phyloP scores from a whole-genome alignment of 495 filamentous ascomycete genomes.

The Copromyces sp. region DNA sequence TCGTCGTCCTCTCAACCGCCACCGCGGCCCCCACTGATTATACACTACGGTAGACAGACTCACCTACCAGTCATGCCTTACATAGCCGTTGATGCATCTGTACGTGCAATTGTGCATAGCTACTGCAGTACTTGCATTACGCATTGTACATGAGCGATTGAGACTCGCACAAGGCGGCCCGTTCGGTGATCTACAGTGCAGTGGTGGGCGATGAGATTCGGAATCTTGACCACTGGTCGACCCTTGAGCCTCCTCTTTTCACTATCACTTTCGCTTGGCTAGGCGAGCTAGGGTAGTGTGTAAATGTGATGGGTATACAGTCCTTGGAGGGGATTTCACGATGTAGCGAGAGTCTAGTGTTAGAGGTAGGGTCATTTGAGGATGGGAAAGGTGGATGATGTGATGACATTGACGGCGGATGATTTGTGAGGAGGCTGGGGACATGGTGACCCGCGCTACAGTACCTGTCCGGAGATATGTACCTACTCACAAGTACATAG shows the following conservation, averaged over 20 bases:
- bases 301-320: background rate
- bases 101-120: background rate
- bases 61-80: background rate
- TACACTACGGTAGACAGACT: background rate
- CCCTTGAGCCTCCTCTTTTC: background rate
- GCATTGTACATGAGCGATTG: background rate
- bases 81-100: background rate
- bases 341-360: background rate
- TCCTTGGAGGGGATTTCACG: background rate
- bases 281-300: background rate
- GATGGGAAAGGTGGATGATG: background rate
- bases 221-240: background rate
- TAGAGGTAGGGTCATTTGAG: background rate
- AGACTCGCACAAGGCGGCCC: background rate
- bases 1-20: background rate
- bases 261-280: background rate
- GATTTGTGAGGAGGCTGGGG: background rate
- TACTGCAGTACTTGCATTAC: background rate
- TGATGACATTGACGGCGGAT: background rate
- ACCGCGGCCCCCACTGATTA: background rate
- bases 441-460: background rate
- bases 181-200: background rate
- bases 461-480: background rate
- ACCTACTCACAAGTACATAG: background rate
- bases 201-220: background rate